Evolutionary conservation across 441 rosid species (phyloP), one percentile per base, ranked within the genome.

Genomic region (Erodium texanum): DNA sequence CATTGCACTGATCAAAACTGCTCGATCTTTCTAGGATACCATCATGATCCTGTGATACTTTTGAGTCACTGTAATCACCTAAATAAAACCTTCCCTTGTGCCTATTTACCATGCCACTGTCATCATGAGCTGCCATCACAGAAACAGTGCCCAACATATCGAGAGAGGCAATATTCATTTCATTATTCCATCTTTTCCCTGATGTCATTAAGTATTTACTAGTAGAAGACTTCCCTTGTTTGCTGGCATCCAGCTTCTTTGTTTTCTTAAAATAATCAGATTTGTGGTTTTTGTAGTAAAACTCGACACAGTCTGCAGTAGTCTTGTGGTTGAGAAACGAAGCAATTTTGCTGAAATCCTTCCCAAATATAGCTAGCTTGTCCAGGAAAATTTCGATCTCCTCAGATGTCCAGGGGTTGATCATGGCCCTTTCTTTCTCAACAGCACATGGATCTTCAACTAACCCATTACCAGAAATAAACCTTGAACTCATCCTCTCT

Each of bases 261-360:
- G 86, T 83, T 77, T 84, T 91, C 85, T 85, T 84, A 82, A 93
- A 93, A 77, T 79, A 74, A 78, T 87, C 99, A 69, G 97, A 89
- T 73, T 96, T 96, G 80, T 90, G 99, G 75, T 96, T 95, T 76
- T 92, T 95, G 83, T 92, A 95, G 81, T 95, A 95, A 76, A 92
- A 95, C 77, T 92, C 89, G 62, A 96, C 86, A 78, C 98, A 96
- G 76, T 93, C 98, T 16, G 99, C 98, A 77, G 93, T 96, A 54
- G 90, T 90, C 82, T 96, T 96, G 72, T 90, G 91, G 66, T 88
- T 84, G 67, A 96, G 90, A 82, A 77, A 93, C 20, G 93, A 80
- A 75, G 98, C 90, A 75, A 96, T 89, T 80, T 82, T 93, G 66
- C 78, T 75, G 73, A 93, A 96, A 82, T 93, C 89, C 81, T 96